phyloP scores from a whole-genome alignment of 1,139 yeast species.

The Sugiyamaella japonica region DNA sequence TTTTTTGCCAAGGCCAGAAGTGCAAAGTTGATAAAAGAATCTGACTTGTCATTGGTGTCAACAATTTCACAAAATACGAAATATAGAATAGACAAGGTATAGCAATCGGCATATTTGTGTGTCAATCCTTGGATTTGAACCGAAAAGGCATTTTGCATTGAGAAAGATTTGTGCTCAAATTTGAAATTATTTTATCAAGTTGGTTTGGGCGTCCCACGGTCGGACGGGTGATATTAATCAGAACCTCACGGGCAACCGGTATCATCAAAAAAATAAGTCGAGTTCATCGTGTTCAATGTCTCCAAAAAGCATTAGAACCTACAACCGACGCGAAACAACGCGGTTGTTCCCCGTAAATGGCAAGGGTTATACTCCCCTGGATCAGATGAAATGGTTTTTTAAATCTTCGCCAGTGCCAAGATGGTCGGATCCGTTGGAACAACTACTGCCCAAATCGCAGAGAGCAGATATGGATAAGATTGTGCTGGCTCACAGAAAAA shows the following conservation, averaged over 20 bases:
- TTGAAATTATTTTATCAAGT: too few species aligned
- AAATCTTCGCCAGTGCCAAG: constrained; percentile 10
- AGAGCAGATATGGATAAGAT: constrained; percentile 19
- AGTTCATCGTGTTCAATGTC: neutral
- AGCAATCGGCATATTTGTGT: too few species aligned
- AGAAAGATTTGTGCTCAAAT: too few species aligned
- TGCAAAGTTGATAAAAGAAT: too few species aligned
- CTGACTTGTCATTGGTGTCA: too few species aligned
- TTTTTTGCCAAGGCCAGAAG: neutral
- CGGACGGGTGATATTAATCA: too few species aligned
- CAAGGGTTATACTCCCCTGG: constrained; percentile 5
- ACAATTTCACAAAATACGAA: neutral
- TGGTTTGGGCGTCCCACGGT: too few species aligned
- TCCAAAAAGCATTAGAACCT: constrained; percentile 1
- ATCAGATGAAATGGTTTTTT: constrained; percentile 12
- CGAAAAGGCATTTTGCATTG: too few species aligned
- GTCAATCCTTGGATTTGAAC: too few species aligned
- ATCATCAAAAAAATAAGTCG: neutral
- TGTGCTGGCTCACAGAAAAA: constrained; percentile 6
- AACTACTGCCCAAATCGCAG: neutral
- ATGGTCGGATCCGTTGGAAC: constrained; percentile 13
- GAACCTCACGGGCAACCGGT: too few species aligned
- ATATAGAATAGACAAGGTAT: too few species aligned
- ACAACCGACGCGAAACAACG: constrained; percentile 12
- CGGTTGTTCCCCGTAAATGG: constrained; percentile 9